A percentile compares a stretch with the other conserved stretches of the same genome.
These are phyloP conservation scores for Globisporangium solare DNA, from an alignment of 352 stramenopile genomes.

Conservation along the genomic window DNA sequence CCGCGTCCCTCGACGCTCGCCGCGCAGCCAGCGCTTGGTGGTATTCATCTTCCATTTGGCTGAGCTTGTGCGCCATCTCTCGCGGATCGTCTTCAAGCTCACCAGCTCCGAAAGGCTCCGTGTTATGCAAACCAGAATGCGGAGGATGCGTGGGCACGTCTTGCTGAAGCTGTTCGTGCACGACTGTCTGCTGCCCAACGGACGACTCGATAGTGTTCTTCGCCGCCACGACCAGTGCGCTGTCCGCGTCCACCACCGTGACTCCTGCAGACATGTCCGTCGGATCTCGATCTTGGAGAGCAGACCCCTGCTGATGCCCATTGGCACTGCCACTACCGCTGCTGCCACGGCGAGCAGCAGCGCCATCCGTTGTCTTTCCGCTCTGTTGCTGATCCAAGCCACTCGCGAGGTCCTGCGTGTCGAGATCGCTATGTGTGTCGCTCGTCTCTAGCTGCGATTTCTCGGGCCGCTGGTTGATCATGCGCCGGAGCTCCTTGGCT, in stretches of 20 bases:
- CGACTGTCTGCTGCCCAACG: conserved; percentile 1
- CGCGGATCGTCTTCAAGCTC: conserved; percentile 3
- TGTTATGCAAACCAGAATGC: not conserved
- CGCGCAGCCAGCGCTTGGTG: conserved; percentile 18
- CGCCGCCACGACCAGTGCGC: not conserved
- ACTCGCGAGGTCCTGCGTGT: conserved; percentile 11
- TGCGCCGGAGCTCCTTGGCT: conserved; percentile 40
- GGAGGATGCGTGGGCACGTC: not conserved
- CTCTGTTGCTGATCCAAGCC: not conserved
- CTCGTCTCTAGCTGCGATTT: conserved; percentile 28
- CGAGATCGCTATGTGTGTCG: conserved; percentile 30
- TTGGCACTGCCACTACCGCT: not conserved
- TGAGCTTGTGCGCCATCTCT: conserved; percentile 27
- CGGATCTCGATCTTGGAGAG: not conserved
- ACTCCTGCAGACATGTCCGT: not conserved
- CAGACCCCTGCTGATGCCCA: not conserved
- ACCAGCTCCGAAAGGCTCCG: not conserved
- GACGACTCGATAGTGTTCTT: conserved; percentile 1
- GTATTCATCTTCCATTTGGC: conserved; percentile 43
- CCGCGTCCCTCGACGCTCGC: conserved; percentile 2
- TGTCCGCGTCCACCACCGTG: not conserved
- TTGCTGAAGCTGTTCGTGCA: not conserved
- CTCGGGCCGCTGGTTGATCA: conserved; percentile 44
- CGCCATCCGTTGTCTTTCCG: not conserved
- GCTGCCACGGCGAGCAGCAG: not conserved